phyloP scores from a whole-genome alignment of 495 filamentous ascomycete genomes.

The Evernia prunastri region DNA sequence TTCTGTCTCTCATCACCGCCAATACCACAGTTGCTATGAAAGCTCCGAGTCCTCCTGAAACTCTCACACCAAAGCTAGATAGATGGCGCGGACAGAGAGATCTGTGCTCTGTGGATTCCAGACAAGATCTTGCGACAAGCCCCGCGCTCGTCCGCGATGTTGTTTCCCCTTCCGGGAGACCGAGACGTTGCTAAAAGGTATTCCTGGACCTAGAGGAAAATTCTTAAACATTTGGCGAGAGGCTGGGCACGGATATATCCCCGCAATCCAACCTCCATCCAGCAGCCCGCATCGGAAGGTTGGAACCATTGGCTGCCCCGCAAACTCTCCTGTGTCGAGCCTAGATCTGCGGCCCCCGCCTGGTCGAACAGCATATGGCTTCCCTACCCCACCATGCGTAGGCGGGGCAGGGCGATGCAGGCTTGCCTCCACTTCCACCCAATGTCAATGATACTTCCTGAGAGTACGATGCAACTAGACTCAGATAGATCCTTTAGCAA shows the following conservation, averaged over 20 bases:
- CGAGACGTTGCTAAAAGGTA: neutral
- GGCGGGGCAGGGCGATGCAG: neutral
- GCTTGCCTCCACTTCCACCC: too few species aligned
- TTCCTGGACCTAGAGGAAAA: too few species aligned
- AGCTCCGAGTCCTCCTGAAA: too few species aligned
- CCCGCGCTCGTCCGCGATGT: slow-evolving; percentile 17
- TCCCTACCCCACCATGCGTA: too few species aligned
- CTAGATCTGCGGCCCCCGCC: neutral
- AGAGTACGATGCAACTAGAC: neutral
- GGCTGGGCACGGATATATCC: slow-evolving; percentile 1
- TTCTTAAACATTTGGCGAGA: slow-evolving; percentile 1
- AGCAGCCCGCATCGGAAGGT: neutral
- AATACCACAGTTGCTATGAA: too few species aligned
- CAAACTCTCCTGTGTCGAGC: neutral
- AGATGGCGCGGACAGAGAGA: neutral
- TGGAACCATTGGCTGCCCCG: slow-evolving; percentile 4
- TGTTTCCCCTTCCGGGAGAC: slow-evolving; percentile 11
- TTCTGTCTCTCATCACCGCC: too few species aligned
- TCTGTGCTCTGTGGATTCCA: neutral
- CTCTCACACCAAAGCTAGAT: neutral
- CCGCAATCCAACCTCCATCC: neutral
- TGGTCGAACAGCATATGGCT: neutral
- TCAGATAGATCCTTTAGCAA: neutral
- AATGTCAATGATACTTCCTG: neutral
- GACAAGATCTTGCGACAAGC: slow-evolving; percentile 9